phyloP scores from a whole-genome alignment of 176 grass and related monocot species.

The Leersia perrieri region DNA sequence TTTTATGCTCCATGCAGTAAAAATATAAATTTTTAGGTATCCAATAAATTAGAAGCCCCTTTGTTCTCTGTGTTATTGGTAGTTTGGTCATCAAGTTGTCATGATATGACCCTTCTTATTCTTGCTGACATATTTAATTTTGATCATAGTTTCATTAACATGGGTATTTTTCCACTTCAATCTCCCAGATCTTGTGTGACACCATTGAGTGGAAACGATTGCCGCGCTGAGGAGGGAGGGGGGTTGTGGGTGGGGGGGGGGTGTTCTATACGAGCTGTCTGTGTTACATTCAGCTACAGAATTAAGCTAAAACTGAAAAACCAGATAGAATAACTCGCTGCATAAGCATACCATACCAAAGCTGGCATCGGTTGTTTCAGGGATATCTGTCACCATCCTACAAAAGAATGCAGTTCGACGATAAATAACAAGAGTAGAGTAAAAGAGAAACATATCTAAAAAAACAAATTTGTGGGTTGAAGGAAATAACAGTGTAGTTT shows the following conservation, averaged over 20 bases:
- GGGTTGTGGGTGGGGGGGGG: no score
- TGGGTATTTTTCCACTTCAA: neutral
- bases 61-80: neutral
- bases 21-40: neutral
- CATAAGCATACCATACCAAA: constrained; percentile 57
- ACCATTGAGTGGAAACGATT: neutral
- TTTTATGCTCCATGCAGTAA: neutral
- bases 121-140: neutral
- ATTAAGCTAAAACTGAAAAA: constrained; percentile 11
- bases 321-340: constrained; percentile 3
- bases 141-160: neutral
- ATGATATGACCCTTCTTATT: neutral
- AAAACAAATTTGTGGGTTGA: neutral
- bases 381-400: constrained; percentile 87
- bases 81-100: neutral
- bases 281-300: neutral
- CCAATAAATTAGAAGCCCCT: neutral
- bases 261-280: no score
- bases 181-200: neutral
- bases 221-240: no score
- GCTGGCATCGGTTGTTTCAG: constrained; percentile 54
- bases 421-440: neutral
- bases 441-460: constrained; percentile 14
- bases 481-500: neutral
- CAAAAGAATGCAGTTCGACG: constrained; percentile 22